Base-by-base conservation (phyloP, 495 filamentous ascomycete genomes). In the Penicillium nucicola region DNA sequence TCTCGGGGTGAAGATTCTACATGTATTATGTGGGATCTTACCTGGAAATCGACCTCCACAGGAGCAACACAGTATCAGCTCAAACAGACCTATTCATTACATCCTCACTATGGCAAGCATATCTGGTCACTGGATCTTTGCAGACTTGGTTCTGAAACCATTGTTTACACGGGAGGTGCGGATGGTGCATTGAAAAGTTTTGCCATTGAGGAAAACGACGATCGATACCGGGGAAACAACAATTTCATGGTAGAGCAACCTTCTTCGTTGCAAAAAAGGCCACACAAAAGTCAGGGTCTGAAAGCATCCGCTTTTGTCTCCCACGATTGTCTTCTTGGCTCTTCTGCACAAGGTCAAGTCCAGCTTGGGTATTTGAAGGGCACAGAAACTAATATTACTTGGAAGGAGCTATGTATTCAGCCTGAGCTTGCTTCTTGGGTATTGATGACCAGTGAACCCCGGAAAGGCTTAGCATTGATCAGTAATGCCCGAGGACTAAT, bases 1-100 rank as follows among this genome's bases (percentile, higher is more conserved):
- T 92, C 90, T 8, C 84, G 86, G 52, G 88, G 88, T 15, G 91
- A 96, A 64, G 91, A 96, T 60, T 77, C 82, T 14, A 85, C 84
- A 8, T 77, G 81, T 51, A 80, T 87, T 47, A 67, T 79, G 55
- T 96, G 91, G 91, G 64, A 73, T 44, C 63, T 93, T 22, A 69
- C 62, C 13, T 68, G 66, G 65, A 53, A 68, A 8, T 32, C 48
- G 22, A 62, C 48, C 10, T 12, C 37, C 9, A 46, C 59, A 10
- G 35, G 47, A n/a, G 31, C 55, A 18, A 31, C 48, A 20, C 35
- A 50, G 9, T 75, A 75, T 52, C 48, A 68, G 2, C 67, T 93
- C 28, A 69, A 48, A 7, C 75, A 86, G 20, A 65, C 72, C 9
- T 64, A 70, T 2, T 81, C 77, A 11, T 76, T 77, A 32, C 68